A percentile compares a stretch with the other conserved stretches of the same genome.
phyloP scores from a whole-genome alignment of 23 red algal genomes.

The Gracilaria vermiculophylla region DNA sequence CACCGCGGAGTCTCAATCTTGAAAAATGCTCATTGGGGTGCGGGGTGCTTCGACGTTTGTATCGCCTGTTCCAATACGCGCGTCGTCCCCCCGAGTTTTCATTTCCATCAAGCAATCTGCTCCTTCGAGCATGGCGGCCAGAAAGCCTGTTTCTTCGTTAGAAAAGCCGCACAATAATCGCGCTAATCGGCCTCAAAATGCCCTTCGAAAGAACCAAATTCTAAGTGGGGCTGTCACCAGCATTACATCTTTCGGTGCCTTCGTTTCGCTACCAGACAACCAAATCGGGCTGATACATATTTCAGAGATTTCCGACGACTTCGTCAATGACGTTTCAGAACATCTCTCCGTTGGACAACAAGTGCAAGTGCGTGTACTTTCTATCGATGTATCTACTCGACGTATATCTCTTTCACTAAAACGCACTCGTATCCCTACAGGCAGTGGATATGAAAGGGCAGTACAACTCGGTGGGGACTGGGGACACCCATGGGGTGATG shows the following conservation, averaged over 20 bases:
- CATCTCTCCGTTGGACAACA: constrained; percentile 51
- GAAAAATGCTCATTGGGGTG: neutral
- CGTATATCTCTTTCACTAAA: constrained; percentile 71
- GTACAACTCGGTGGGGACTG: constrained; percentile 66
- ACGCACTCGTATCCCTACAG: neutral
- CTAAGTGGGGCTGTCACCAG: constrained; percentile 22
- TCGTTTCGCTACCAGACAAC: constrained; percentile 33
- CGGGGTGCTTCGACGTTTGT: neutral
- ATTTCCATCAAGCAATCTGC: neutral
- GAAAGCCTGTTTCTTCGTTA: neutral
- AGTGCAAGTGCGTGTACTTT: constrained; percentile 72
- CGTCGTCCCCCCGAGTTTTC: neutral
- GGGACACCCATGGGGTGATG: constrained; percentile 71
- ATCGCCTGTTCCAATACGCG: neutral
- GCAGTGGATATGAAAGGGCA: constrained; percentile 37
- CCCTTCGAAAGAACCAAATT: neutral
- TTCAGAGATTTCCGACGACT: constrained; percentile 73
- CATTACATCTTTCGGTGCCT: constrained; percentile 55
- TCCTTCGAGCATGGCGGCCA: neutral
- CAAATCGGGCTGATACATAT: constrained; percentile 85
- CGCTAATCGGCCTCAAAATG: neutral
- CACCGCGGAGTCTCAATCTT: too few species aligned
- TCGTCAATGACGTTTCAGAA: constrained; percentile 30
- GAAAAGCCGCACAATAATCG: neutral
- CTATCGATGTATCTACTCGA: constrained; percentile 30